Conservation (phyloP, 345 rosid genomes). For the Cardamine resedifolia region DNA sequence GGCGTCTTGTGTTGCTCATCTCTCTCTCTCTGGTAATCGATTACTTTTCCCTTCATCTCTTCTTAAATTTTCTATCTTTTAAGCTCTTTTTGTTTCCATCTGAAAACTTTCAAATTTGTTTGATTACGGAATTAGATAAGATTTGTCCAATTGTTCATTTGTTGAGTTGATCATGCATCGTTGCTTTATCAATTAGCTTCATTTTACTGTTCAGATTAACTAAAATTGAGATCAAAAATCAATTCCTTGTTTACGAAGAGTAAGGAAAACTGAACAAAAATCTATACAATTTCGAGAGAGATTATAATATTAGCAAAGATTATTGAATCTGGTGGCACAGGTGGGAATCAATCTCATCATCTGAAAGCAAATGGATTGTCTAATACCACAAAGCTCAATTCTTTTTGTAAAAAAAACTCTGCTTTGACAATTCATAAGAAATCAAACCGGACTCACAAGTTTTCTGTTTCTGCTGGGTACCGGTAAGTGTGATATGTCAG, state of each 20-base stretch:
- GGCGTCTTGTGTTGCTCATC: constrained; percentile 39
- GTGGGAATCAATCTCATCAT: constrained; percentile 47
- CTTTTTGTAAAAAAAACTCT: constrained; percentile 42
- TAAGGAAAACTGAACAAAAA: no score
- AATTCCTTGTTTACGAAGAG: background rate
- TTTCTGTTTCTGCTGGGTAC: constrained; percentile 62
- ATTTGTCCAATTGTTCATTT: background rate
- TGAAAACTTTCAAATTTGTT: background rate
- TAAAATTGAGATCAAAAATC: constrained; percentile 1
- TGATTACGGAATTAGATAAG: background rate
- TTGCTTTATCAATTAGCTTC: background rate
- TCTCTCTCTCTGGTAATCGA: constrained; percentile 35
- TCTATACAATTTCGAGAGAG: background rate
- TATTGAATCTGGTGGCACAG: constrained; percentile 37
- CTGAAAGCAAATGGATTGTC: constrained; percentile 43
- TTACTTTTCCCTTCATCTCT: background rate
- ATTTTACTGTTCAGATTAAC: background rate
- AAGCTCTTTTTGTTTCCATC: background rate
- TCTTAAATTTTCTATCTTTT: background rate
- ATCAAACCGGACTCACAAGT: constrained; percentile 35
- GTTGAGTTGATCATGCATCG: constrained; percentile 1
- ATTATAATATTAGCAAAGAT: constrained; percentile 5
- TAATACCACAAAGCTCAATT: constrained; percentile 45
- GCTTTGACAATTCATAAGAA: constrained; percentile 47
- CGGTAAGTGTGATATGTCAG: constrained; percentile 38